These are phyloP conservation scores for Beauveria varroae DNA, from an alignment of 2,329 filamentous ascomycete genomes.

Conservation along the genomic window DNA sequence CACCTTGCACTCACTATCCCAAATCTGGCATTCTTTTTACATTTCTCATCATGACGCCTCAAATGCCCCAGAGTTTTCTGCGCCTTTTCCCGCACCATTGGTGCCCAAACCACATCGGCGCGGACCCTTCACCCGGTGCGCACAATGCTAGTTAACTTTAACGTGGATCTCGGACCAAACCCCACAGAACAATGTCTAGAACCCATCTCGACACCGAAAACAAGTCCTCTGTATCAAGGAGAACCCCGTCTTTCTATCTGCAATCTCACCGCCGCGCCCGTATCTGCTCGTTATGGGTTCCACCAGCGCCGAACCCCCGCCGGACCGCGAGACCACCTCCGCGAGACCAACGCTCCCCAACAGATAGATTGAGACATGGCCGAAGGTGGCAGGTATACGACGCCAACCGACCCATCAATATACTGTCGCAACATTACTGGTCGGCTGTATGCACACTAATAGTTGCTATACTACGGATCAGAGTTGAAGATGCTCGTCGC, in stretches of 20 bases:
- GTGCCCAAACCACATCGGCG: not conserved
- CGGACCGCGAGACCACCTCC: not conserved
- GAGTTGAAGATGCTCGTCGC: too few species aligned
- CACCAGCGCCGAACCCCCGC: not conserved
- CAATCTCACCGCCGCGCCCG: not conserved
- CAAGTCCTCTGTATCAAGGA: not conserved
- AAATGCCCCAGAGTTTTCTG: not conserved
- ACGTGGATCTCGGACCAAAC: not conserved
- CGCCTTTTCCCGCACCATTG: not conserved
- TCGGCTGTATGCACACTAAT: too few species aligned
- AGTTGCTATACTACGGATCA: too few species aligned
- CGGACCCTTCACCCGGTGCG: not conserved
- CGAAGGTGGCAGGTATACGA: too few species aligned
- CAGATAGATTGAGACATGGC: too few species aligned
- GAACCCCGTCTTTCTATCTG: not conserved
- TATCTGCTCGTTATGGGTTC: not conserved
- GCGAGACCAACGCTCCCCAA: too few species aligned
- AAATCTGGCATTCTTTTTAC: not conserved
- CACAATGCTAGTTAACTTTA: not conserved
- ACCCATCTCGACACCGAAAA: not conserved
- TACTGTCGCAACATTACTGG: too few species aligned
- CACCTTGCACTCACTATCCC: not conserved
- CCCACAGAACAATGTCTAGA: constrained; percentile 2
- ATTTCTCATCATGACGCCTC: not conserved
- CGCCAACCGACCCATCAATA: too few species aligned